A percentile compares a stretch with the other conserved stretches of the same genome.
phyloP scores from a whole-genome alignment of 495 filamentous ascomycete species.

The Zalerion maritima region DNA sequence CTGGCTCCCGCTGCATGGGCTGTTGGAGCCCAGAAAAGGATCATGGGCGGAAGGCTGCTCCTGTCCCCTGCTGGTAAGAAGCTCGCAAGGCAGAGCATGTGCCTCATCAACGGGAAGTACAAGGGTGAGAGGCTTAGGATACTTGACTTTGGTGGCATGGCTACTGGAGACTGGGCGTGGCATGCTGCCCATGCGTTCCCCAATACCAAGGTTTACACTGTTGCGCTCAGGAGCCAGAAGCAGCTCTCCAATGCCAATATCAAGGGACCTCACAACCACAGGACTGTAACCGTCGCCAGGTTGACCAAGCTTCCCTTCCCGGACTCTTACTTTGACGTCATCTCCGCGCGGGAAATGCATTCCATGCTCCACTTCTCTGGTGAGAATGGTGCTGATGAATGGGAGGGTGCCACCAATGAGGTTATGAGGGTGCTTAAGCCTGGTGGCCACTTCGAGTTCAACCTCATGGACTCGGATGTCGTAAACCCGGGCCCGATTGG shows the following conservation, averaged over 20 bases:
- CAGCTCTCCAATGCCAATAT: constrained; percentile 55
- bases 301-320: constrained; percentile 76
- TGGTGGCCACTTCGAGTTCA: constrained; percentile 83
- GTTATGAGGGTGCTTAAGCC: constrained; percentile 85
- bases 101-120: constrained; percentile 22
- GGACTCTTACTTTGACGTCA: constrained; percentile 77
- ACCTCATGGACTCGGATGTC: constrained; percentile 75
- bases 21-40: constrained; percentile 57
- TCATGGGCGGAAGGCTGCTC: constrained; percentile 71
- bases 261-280: constrained; percentile 76
- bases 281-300: constrained; percentile 54
- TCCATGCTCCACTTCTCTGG: constrained; percentile 56
- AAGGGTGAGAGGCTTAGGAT: constrained; percentile 45
- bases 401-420: constrained; percentile 70
- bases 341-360: constrained; percentile 82
- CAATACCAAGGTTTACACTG: constrained; percentile 74
- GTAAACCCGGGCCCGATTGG: constrained; percentile 65
- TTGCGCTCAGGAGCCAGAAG: constrained; percentile 48
- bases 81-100: constrained; percentile 36
- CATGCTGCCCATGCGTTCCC: constrained; percentile 72
- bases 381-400: constrained; percentile 60
- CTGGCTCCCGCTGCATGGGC: constrained; percentile 65
- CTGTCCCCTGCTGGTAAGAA: constrained; percentile 56
- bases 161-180: constrained; percentile 90
- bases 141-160: constrained; percentile 77